Evolutionary conservation across 495 filamentous ascomycete genomes (phyloP).

Genomic region (Aspergillus indologenus): DNA sequence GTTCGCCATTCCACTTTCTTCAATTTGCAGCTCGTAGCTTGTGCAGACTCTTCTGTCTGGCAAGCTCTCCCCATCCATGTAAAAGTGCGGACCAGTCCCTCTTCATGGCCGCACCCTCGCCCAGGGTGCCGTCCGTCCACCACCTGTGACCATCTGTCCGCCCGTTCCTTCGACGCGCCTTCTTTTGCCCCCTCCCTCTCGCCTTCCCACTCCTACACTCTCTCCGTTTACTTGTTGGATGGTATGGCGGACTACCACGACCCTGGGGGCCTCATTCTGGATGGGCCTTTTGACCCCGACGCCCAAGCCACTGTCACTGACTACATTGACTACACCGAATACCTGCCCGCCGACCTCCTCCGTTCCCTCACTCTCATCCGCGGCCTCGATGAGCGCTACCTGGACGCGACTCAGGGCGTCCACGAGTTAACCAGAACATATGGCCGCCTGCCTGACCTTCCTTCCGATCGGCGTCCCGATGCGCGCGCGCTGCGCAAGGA

Average conservation of each 20-base stretch:
- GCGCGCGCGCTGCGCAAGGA: constrained; percentile 63
- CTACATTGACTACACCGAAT: constrained; percentile 95
- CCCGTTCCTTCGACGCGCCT: constrained; percentile 14
- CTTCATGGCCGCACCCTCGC: constrained; percentile 21
- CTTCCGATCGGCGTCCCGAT: constrained; percentile 51
- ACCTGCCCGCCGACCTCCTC: constrained; percentile 87
- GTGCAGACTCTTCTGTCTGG: constrained; percentile 2
- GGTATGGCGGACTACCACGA: constrained; percentile 40
- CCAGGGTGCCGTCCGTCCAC: constrained; percentile 19
- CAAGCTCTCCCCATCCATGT: constrained; percentile 10
- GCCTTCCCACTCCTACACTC: constrained; percentile 16
- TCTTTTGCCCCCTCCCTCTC: constrained; percentile 9
- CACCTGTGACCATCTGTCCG: constrained; percentile 14
- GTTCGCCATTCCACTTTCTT: neutral
- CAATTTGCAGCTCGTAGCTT: constrained; percentile 3
- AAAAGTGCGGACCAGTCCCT: constrained; percentile 9
- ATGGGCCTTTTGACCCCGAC: constrained; percentile 71
- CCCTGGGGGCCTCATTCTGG: constrained; percentile 46
- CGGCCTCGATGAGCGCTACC: constrained; percentile 72
- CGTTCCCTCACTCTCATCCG: constrained; percentile 87
- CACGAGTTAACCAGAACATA: constrained; percentile 73
- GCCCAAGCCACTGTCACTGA: constrained; percentile 92
- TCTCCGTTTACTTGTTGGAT: constrained; percentile 18
- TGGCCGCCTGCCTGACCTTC: constrained; percentile 62
- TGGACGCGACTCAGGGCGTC: constrained; percentile 60